These are phyloP conservation scores for Dactylonectria estremocensis DNA, from an alignment of 2,329 filamentous ascomycete species.

Conservation along the genomic window DNA sequence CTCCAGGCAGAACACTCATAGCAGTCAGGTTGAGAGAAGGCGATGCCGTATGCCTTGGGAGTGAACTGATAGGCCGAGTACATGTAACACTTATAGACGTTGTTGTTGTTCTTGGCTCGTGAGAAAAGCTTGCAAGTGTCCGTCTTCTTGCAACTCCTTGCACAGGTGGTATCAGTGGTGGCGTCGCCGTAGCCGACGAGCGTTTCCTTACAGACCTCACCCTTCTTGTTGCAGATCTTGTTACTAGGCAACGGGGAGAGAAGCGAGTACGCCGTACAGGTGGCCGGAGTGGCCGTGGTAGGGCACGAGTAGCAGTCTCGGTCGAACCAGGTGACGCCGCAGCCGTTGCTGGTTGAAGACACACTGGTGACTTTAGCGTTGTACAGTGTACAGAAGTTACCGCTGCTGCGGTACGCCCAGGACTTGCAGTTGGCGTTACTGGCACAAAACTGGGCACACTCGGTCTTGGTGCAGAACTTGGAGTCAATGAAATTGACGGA, in stretches of 20 bases:
- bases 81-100: background rate
- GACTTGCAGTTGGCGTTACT: background rate
- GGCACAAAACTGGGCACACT: background rate
- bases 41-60: background rate
- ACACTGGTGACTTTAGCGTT: background rate
- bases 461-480: background rate
- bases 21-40: constrained; percentile 3
- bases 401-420: background rate
- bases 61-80: constrained; percentile 10
- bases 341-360: background rate
- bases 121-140: constrained; percentile 2
- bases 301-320: constrained; percentile 4
- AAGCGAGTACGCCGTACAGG: background rate
- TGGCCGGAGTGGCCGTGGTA: background rate
- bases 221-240: constrained; percentile 6
- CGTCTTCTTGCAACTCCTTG: constrained; percentile 2
- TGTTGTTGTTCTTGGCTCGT: background rate
- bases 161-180: constrained; percentile 3
- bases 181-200: background rate
- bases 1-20: background rate
- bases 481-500: background rate
- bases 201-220: constrained; percentile 1
- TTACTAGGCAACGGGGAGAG: background rate
- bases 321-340: constrained; percentile 6
- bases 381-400: background rate